phyloP scores from a whole-genome alignment of 768 basidiomycete genomes.

The Tricholoma flavovirens region DNA sequence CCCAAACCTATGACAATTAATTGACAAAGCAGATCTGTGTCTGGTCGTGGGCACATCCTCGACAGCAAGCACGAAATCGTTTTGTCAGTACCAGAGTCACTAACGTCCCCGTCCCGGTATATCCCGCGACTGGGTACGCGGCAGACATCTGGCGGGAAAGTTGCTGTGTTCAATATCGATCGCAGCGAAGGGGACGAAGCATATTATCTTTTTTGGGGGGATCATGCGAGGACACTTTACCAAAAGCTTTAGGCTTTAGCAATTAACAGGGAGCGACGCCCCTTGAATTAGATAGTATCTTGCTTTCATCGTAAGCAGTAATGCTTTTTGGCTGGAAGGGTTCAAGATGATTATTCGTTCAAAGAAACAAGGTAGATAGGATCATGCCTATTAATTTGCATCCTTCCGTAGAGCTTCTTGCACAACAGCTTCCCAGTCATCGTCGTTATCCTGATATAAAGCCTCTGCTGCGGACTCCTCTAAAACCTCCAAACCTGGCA shows the following conservation, averaged over 20 bases:
- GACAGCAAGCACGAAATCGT: slow-evolving; percentile 26
- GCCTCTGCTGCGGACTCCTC: slow-evolving; percentile 28
- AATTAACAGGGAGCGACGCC: neutral
- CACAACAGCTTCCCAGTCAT: neutral
- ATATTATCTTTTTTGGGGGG: slow-evolving; percentile 45
- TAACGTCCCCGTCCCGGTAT: slow-evolving; percentile 26
- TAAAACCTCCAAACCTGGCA: slow-evolving; percentile 45
- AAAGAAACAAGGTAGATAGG: neutral
- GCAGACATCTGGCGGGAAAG: slow-evolving; percentile 33
- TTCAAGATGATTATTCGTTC: neutral
- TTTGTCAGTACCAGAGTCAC: neutral
- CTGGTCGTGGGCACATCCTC: slow-evolving; percentile 54
- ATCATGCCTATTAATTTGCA: neutral
- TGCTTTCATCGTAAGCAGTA: neutral
- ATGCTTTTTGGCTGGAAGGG: neutral
- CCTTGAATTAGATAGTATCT: neutral
- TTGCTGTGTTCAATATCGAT: slow-evolving; percentile 27
- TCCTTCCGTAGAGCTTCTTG: neutral
- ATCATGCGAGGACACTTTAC: slow-evolving; percentile 36
- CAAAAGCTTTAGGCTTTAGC: slow-evolving; percentile 30
- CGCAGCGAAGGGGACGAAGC: slow-evolving; percentile 33
- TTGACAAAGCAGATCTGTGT: slow-evolving; percentile 43
- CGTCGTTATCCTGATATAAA: neutral
- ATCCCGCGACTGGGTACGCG: slow-evolving; percentile 38
- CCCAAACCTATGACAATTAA: slow-evolving; percentile 34